Evolutionary conservation across 805 yeast genomes (phyloP).

Genomic region (Candida ulmi): DNA sequence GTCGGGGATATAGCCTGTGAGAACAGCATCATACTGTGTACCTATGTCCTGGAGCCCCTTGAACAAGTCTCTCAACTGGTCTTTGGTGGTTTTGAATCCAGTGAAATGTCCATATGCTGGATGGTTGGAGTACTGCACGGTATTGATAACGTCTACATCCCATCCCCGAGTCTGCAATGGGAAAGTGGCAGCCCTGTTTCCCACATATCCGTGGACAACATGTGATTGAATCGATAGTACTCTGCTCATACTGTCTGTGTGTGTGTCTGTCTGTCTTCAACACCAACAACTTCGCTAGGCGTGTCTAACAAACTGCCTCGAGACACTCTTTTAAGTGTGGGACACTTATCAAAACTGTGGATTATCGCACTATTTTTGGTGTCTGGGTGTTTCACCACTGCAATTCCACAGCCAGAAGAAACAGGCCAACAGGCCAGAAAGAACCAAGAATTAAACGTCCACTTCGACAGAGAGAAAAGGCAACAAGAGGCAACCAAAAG

Average conservation of each 20-base stretch:
- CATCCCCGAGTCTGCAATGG: conserved; percentile 62
- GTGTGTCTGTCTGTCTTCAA: no score
- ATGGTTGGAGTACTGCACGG: conserved; percentile 64
- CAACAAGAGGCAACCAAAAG: no score
- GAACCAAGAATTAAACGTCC: no score
- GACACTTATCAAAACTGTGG: not conserved
- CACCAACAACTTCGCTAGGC: no score
- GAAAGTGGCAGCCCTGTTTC: conserved; percentile 60
- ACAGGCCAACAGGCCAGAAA: no score
- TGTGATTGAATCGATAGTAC: conserved; percentile 59
- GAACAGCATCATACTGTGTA: conserved; percentile 42
- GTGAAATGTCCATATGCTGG: conserved; percentile 59
- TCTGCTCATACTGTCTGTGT: conserved; percentile 2
- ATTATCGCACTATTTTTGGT: not conserved
- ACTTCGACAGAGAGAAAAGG: no score
- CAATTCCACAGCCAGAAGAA: no score
- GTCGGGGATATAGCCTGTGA: conserved; percentile 69
- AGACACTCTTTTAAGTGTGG: no score
- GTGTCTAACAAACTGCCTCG: no score
- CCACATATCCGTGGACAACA: conserved; percentile 71
- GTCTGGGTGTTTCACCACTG: not conserved
- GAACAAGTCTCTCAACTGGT: conserved; percentile 33
- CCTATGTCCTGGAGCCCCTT: conserved; percentile 32
- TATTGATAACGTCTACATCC: conserved; percentile 63
- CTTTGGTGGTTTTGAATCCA: conserved; percentile 41